Evolutionary conservation across 176 grass and related monocot species (phyloP).

Genomic region (Elaeis guineensis): DNA sequence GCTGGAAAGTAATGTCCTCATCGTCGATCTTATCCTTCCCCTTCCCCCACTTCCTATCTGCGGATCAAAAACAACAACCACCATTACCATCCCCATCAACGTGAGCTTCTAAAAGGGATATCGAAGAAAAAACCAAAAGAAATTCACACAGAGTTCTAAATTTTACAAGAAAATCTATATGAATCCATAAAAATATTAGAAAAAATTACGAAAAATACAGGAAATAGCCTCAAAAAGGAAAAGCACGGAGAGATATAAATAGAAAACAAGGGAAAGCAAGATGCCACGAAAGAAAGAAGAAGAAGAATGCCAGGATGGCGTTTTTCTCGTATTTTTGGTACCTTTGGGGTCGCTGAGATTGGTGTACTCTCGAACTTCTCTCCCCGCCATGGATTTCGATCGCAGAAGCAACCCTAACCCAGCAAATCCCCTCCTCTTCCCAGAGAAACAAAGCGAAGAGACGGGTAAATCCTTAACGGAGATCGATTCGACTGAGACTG

Average conservation of each 20-base stretch:
- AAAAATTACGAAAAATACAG: too few relatives aligned
- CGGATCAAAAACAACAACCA: not conserved
- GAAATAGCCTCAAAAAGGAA: too few relatives aligned
- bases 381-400: constrained; percentile 51
- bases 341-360: constrained; percentile 99
- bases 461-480: too few relatives aligned
- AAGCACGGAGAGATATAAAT: not conserved
- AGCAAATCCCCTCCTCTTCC: not conserved
- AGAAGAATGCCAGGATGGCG: too few relatives aligned
- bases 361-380: constrained; percentile 97
- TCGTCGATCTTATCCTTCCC: constrained; percentile 96
- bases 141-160: not conserved
- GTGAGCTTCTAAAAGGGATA: too few relatives aligned
- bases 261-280: not conserved
- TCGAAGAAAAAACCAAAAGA: too few relatives aligned
- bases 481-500: too few relatives aligned
- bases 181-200: too few relatives aligned
- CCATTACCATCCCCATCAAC: too few relatives aligned
- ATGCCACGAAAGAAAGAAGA: not conserved
- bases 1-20: constrained; percentile 96
- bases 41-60: constrained; percentile 92
- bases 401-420: constrained; percentile 18
- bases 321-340: not conserved
- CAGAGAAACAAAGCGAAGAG: too few relatives aligned
- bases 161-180: too few relatives aligned